Evolutionary conservation across 306 rosid species (phyloP).

Genomic region (Vicia sativa): DNA sequence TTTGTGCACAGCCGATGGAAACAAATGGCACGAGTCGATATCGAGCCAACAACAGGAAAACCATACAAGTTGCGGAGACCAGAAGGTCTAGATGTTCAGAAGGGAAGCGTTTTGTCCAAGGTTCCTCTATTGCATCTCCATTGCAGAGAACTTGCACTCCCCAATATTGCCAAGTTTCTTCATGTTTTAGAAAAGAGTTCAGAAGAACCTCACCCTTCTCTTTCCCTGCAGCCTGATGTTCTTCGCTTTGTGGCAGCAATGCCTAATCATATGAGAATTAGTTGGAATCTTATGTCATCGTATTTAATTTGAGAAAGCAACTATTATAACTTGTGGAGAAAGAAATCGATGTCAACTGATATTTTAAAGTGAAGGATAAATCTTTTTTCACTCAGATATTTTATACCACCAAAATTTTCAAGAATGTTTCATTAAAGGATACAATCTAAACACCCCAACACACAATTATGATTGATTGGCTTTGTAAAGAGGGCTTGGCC

Average conservation of each 20-base stretch:
- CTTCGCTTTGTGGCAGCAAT: slow-evolving; percentile 83
- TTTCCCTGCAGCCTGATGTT: slow-evolving; percentile 57
- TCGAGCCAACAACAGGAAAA: slow-evolving; percentile 70
- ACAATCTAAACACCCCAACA: too few species aligned
- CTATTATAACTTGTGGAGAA: slow-evolving; percentile 12
- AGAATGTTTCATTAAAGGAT: too few species aligned
- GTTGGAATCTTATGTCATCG: slow-evolving; percentile 98
- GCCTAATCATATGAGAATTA: slow-evolving; percentile 94
- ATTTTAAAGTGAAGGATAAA: slow-evolving; percentile 7
- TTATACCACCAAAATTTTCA: too few species aligned
- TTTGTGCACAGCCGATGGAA: slow-evolving; percentile 82
- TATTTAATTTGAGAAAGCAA: slow-evolving; percentile 59
- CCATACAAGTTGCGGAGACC: slow-evolving; percentile 88
- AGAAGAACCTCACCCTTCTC: slow-evolving; percentile 42
- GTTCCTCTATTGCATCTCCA: slow-evolving; percentile 91
- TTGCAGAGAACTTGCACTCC: slow-evolving; percentile 84
- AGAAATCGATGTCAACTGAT: slow-evolving; percentile 12
- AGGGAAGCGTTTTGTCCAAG: slow-evolving; percentile 92
- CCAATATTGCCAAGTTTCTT: slow-evolving; percentile 78
- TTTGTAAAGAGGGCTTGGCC: too few species aligned
- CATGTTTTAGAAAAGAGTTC: slow-evolving; percentile 48
- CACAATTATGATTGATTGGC: too few species aligned
- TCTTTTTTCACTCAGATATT: slow-evolving; percentile 22
- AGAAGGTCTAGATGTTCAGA: slow-evolving; percentile 80
- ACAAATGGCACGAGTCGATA: slow-evolving; percentile 74